These are phyloP conservation scores for Podila clonocystis DNA, from an alignment of 192 early-diverging fungal species.

Conservation along the genomic window DNA sequence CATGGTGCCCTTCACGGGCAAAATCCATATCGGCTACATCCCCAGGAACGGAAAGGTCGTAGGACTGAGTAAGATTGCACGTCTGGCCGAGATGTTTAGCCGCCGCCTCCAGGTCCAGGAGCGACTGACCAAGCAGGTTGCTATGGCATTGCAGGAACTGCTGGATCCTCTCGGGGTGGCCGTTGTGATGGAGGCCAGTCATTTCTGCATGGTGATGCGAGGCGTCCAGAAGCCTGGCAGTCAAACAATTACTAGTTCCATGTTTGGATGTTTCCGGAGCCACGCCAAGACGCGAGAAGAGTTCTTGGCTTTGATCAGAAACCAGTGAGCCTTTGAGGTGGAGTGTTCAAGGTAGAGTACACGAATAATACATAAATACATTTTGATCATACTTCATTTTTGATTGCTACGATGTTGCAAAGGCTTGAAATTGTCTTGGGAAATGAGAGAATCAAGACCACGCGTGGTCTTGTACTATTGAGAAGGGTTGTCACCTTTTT, in stretches of 20 bases:
- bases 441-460: no score
- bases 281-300: slow-evolving; percentile 96
- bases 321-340: not conserved
- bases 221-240: slow-evolving; percentile 98
- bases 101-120: slow-evolving; percentile 98
- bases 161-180: slow-evolving; percentile 97
- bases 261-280: slow-evolving; percentile 93
- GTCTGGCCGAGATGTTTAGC: slow-evolving; percentile 99
- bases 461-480: no score
- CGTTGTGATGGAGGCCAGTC: slow-evolving; percentile 96
- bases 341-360: no score
- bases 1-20: slow-evolving; percentile 98
- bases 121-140: slow-evolving; percentile 98
- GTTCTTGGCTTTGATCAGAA: slow-evolving; percentile 85
- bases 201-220: slow-evolving; percentile 98
- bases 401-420: no score
- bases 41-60: slow-evolving; percentile 91
- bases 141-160: slow-evolving; percentile 88
- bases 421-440: no score
- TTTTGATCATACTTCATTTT: no score
- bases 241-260: slow-evolving; percentile 95
- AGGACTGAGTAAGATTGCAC: slow-evolving; percentile 97
- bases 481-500: no score
- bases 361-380: no score
- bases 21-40: slow-evolving; percentile 97